phyloP scores from a whole-genome alignment of 2,329 filamentous ascomycete genomes.

The Paecilomyces dactylethromorphus region DNA sequence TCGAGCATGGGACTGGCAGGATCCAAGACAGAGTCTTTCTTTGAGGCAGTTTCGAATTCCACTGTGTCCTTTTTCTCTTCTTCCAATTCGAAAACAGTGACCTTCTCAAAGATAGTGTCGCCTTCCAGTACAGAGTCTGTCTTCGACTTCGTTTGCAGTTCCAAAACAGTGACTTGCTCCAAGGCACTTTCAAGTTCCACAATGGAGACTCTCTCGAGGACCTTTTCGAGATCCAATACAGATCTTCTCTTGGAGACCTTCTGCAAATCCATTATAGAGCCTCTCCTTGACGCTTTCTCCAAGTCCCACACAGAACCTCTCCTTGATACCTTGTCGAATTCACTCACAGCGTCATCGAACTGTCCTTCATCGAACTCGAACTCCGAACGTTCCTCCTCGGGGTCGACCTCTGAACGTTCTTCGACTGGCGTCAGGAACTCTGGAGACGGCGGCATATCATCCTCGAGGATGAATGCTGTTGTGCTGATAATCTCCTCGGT shows the following conservation, averaged over 20 bases:
- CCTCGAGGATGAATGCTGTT: not conserved
- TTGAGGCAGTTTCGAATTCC: conserved; percentile 6
- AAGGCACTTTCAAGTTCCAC: too few species aligned
- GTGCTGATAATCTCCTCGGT: not conserved
- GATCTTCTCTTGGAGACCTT: too few species aligned
- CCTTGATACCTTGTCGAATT: conserved; percentile 7
- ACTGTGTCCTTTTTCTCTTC: too few species aligned
- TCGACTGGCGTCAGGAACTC: not conserved
- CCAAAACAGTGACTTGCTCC: too few species aligned
- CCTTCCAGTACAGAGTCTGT: too few species aligned
- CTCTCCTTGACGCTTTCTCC: too few species aligned
- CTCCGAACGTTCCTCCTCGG: conserved; percentile 3
- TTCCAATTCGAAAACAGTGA: too few species aligned
- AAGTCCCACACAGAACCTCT: not conserved
- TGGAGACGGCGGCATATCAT: not conserved
- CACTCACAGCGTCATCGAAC: conserved; percentile 3
- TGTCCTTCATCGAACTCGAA: conserved; percentile 5
- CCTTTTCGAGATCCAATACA: too few species aligned
- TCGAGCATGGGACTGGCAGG: conserved; percentile 1
- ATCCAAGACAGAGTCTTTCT: conserved; percentile 1
- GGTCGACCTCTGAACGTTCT: not conserved
- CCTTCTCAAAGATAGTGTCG: too few species aligned
- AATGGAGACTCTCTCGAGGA: too few species aligned
- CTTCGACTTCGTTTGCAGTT: too few species aligned
- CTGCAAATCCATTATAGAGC: too few species aligned